phyloP scores from a whole-genome alignment of 768 basidiomycete genomes.

The Dioszegia crocea region DNA sequence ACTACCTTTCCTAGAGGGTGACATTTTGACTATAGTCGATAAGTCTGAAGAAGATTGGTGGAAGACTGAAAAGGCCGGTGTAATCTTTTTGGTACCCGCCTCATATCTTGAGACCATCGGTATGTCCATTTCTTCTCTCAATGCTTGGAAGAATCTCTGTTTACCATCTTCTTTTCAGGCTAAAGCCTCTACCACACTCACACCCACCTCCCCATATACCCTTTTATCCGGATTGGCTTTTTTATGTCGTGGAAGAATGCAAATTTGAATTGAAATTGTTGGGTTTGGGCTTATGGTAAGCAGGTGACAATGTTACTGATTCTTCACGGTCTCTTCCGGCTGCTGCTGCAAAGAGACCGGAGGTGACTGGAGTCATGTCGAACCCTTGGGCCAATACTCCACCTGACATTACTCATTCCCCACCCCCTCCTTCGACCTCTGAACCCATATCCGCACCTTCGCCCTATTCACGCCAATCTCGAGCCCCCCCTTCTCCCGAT shows the following conservation, averaged over 20 bases:
- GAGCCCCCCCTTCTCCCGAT: neutral
- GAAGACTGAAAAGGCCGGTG: constrained; percentile 84
- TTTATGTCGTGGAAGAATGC: no score
- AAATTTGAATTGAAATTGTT: no score
- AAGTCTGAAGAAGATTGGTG: constrained; percentile 84
- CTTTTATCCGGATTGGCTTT: no score
- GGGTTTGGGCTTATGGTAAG: neutral
- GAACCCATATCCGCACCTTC: neutral
- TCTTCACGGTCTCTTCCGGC: neutral
- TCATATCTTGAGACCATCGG: constrained; percentile 77
- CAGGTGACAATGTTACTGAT: neutral
- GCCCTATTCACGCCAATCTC: neutral
- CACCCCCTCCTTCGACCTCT: neutral
- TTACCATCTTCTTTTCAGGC: no score
- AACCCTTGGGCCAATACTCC: no score
- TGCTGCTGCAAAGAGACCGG: neutral
- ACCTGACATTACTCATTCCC: neutral
- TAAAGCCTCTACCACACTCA: no score
- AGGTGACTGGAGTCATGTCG: neutral
- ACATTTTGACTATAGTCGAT: constrained; percentile 73
- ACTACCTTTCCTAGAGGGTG: constrained; percentile 77
- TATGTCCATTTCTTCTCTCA: constrained; percentile 59
- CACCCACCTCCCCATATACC: no score
- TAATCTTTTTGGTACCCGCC: constrained; percentile 86
- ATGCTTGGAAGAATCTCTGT: no score